Base-by-base conservation (phyloP, 805 yeast species). In the Ogataea saltuana region DNA sequence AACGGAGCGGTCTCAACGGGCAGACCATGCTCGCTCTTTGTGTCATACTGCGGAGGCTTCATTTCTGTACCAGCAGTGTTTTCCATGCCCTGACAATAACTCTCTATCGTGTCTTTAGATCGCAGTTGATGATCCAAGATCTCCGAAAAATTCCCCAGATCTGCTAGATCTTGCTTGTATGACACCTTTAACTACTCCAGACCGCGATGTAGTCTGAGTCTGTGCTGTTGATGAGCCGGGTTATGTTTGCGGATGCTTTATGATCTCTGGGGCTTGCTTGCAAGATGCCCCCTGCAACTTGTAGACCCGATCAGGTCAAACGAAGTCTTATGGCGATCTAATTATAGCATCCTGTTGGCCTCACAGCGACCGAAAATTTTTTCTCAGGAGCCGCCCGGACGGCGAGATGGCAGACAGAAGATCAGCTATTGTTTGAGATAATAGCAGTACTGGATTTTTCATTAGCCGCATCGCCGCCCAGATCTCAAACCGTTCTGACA, bases 331-430 rank as follows among this genome's bases (percentile, higher is more conserved):
- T 28, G 6, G n/a, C 19, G 15, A 22, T 34, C 38, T 34, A 34
- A 34, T 34, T 15, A 34, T 34, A 34, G 38, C 22, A 34, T n/a
- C 38, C 37, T 10, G 38, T 21, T 34, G 29, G 38, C 38, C 9
- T 7, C 9, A 34, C 21, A 18, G 28, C n/a, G n/a, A n/a, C n/a
- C n/a, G 22, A 33, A 33, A 34, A 10, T 23, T 23, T 34, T 34
- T 34, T 13, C 38, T 10, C 37, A 12, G 16, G 10, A 22, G 10
- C 11, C 15, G 22, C 28, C 38, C 38, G 38, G 30, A 34, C 38
- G 38, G 38, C 38, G 38, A 34, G 38, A 34, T 34, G 38, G 38
- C 38, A 34, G 38, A 34, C 4, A 5, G 6, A 6, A 9, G 9
- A 13, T 16, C 15, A 13, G 5, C n/a, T 9, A 28, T 28, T 28